Evolutionary conservation across 2,329 filamentous ascomycete species (phyloP).

Genomic region (Metarhizium guizhouense): DNA sequence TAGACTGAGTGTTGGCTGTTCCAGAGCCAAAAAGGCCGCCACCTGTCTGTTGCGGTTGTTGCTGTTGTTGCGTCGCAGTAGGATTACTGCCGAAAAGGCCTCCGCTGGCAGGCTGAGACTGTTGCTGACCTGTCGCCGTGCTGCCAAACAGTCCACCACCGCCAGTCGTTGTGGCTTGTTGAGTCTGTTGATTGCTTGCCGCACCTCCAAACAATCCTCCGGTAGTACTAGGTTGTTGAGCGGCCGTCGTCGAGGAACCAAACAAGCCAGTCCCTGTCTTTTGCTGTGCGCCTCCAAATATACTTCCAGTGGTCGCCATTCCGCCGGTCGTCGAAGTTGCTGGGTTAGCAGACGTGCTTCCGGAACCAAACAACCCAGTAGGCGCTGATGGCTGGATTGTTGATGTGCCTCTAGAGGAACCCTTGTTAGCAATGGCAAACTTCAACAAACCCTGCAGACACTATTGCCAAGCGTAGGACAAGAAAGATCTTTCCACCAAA

Average conservation of each 20-base stretch:
- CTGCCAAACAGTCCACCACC: conserved; percentile 5
- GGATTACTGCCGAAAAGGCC: conserved; percentile 23
- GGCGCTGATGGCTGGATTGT: conserved; percentile 24
- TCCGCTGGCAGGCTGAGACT: conserved; percentile 13
- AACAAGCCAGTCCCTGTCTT: conserved; percentile 21
- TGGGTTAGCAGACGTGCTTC: conserved; percentile 17
- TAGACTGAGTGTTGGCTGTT: conserved; percentile 10
- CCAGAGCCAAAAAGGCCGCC: conserved; percentile 21
- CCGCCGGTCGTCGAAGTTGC: conserved; percentile 17
- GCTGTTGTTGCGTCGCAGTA: conserved; percentile 15
- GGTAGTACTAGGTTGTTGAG: conserved; percentile 9
- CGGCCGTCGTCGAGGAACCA: conserved; percentile 16
- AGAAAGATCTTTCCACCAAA: background rate
- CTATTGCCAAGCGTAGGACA: background rate
- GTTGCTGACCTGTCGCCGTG: conserved; percentile 14
- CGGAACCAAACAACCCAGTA: conserved; percentile 28
- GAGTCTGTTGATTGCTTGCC: conserved; percentile 11
- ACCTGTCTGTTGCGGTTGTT: conserved; percentile 18
- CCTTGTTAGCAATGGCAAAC: background rate
- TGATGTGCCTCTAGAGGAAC: conserved; percentile 13
- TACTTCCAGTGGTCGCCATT: conserved; percentile 27
- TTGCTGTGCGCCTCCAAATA: conserved; percentile 24
- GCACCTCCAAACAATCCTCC: conserved; percentile 19
- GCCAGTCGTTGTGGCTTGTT: background rate
- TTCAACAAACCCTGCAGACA: background rate